Conservation (phyloP, 2,329 filamentous ascomycete species). For the Fusarium zealandicum region DNA sequence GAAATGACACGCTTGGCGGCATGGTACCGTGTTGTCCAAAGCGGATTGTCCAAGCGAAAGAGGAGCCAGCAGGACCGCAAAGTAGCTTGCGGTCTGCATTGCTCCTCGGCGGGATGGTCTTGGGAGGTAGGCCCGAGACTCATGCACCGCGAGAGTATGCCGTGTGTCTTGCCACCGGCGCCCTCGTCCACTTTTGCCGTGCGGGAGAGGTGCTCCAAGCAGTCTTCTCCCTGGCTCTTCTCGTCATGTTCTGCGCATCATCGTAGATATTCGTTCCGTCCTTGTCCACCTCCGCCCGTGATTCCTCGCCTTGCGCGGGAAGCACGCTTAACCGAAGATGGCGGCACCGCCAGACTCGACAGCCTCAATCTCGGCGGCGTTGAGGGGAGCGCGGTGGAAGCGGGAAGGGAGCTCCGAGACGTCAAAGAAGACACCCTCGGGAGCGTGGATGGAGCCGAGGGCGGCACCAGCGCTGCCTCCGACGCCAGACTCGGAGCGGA, state of each 20-base stretch:
- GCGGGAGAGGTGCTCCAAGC: slow-evolving; percentile 29
- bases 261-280: slow-evolving; percentile 30
- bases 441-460: slow-evolving; percentile 75
- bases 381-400: slow-evolving; percentile 80
- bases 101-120: slow-evolving; percentile 11
- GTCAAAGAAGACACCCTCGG: slow-evolving; percentile 83
- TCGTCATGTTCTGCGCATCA: slow-evolving; percentile 23
- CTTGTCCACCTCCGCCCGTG: slow-evolving; percentile 30
- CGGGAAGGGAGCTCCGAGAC: slow-evolving; percentile 84
- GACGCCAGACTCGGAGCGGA: slow-evolving; percentile 52
- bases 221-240: slow-evolving; percentile 15
- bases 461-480: slow-evolving; percentile 72
- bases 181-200: slow-evolving; percentile 30
- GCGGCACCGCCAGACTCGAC: slow-evolving; percentile 90
- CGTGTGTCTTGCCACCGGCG: slow-evolving; percentile 21
- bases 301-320: slow-evolving; percentile 27
- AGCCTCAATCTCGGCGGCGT: slow-evolving; percentile 88
- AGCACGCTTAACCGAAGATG: slow-evolving; percentile 52
- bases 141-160: slow-evolving; percentile 23
- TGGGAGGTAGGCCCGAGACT: slow-evolving; percentile 12
- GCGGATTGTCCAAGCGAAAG: slow-evolving; percentile 19
- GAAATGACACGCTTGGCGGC: slow-evolving; percentile 23
- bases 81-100: slow-evolving; percentile 1
- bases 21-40: slow-evolving; percentile 27
- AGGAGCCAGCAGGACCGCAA: slow-evolving; percentile 6